Evolutionary conservation across 78 protist species (phyloP), one percentile per base, ranked within the genome.

Genomic region (Dictyostelium firmibasis): DNA sequence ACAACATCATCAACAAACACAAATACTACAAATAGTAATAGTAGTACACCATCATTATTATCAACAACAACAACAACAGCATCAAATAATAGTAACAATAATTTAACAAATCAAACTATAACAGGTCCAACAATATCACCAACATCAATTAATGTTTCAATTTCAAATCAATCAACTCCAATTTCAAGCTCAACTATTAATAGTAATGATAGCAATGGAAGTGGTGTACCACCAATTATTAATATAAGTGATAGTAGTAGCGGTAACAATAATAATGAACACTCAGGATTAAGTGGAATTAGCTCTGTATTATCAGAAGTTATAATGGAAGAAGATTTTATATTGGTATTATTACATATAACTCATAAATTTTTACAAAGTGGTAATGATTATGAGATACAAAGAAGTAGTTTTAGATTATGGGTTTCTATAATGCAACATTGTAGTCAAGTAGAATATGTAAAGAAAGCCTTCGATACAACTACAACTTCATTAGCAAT

Each of bases 291-390:
- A 64, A 29, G 53, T 44, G 6, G 6, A 57, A 57, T 57, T 13
- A 57, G 67, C 4, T 29, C 72, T 33, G 86, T 82, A 14, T 33
- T 89, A 60, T 62, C 36, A 31, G 94, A 64, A 47, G 23, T 88
- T 41, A 20, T 88, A 29, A 31, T 25, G 23, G 94, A 89, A 60
- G 94, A 89, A 64, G 94, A 89, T 47, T 89, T 89, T n/a, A 43
- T 81, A 31, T 11, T 50, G 27, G 83, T 50, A 14, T 8, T 89
- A 20, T 84, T 89, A 8, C 69, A 81, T 69, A 69, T 81, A 13
- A 89, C 94, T 0, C 35, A 44, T 29, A 83, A 84, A 60, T 89
- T 75, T 67, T 14, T 89, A 27, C 18, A 64, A 23, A 25, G 29
- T 25, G 36, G 36, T 41, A 50, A 14, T 25, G 20, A 18, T 27